Base-by-base conservation (phyloP, 2,329 filamentous ascomycete species). In the Colletotrichum navitas region DNA sequence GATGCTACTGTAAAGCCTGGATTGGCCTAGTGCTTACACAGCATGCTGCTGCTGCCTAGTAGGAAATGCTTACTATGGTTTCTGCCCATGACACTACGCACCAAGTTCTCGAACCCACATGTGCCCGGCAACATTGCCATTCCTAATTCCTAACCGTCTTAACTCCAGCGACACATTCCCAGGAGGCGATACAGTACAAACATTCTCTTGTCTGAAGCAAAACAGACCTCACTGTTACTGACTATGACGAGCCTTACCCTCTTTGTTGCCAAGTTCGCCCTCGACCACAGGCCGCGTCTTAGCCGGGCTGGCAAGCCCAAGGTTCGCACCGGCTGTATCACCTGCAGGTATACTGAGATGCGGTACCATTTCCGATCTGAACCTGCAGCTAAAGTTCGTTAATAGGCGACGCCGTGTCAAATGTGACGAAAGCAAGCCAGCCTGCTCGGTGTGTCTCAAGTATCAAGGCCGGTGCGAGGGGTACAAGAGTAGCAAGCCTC, bases 361-460 rank as follows among this genome's bases (percentile, higher is more conserved):
- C 6, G 3, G 7, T 11, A 26, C 3, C 1, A 24, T 12, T 56
- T 16, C 7, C 14, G 2, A 26, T 26, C n/a, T 12, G n/a, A 2
- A 41, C 7, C 34, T 2, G 12, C 3, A 26, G 4, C 54, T 58
- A 36, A 51, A 29, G 16, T 4, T 0, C 12, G 7, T 5, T 5
- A 16, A n/a, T n/a, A 72, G 69, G 10, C 68, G 51, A 6, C 68
- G 68, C 8, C 68, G 39, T 24, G 60, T 52, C 16, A 71, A 71
- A 5, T 71, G 68, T 1, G 68, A 71, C 29, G 68, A 71, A 34
- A 39, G 26, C 49, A 71, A 36, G 26, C 68, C 68, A 1, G 68
- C 64, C 5, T 71, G 68, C 41, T 26, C 36, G 10, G 52, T 43
- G 1, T 71, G 68, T 16, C 51, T 71, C 21, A 71, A 71, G n/a